phyloP scores from a whole-genome alignment of 1,284 basidiomycete genomes.

The Tylopilus sp. region DNA sequence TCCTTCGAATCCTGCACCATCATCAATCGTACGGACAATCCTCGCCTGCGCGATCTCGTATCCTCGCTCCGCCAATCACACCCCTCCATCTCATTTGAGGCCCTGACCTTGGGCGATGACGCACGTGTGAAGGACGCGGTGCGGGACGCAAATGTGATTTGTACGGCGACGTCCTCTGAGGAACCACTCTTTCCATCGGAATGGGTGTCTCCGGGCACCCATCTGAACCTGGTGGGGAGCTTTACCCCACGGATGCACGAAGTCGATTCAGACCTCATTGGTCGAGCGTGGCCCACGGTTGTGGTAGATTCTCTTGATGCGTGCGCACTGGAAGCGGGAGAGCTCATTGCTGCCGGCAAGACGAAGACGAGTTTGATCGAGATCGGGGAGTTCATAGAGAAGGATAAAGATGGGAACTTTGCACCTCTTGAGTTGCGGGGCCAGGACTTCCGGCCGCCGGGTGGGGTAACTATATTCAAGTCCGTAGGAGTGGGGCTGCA shows the following conservation, averaged over 20 bases:
- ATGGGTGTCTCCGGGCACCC: constrained; percentile 71
- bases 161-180: constrained; percentile 84
- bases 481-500: constrained; percentile 83
- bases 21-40: constrained; percentile 71
- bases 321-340: constrained; percentile 81
- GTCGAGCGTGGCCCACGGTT: constrained; percentile 56
- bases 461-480: constrained; percentile 78
- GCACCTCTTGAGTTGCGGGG: constrained; percentile 39
- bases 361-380: constrained; percentile 63
- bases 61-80: constrained; percentile 53
- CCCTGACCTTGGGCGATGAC: constrained; percentile 25
- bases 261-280: constrained; percentile 69
- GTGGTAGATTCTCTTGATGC: constrained; percentile 82
- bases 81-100: constrained; percentile 49
- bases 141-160: constrained; percentile 63
- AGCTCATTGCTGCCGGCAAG: constrained; percentile 70
- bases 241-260: constrained; percentile 88
- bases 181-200: constrained; percentile 75
- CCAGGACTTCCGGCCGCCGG: constrained; percentile 42
- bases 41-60: constrained; percentile 59
- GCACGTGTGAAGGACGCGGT: constrained; percentile 43
- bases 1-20: constrained; percentile 68
- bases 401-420: constrained; percentile 34
- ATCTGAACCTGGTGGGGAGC: constrained; percentile 85
- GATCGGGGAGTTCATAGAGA: constrained; percentile 67